Conservation (phyloP, 768 basidiomycete genomes). For the Xerocomus brunneocitrinus region DNA sequence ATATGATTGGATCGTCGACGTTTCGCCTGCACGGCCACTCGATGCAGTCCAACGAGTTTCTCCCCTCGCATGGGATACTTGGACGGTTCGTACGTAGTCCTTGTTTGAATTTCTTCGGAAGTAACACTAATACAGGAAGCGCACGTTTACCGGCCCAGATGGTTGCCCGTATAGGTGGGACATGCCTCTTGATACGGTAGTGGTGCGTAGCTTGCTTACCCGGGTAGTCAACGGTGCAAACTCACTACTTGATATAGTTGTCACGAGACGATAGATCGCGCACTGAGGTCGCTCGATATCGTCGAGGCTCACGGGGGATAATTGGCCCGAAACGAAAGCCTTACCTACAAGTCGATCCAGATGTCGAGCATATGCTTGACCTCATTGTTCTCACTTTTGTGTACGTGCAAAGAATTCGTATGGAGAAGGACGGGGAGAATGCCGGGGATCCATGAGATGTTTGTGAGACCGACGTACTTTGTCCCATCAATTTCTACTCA, state of each 20-base stretch:
- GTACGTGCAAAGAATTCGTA: slow-evolving; percentile 30
- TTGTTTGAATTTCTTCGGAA: background rate
- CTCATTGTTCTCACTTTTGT: slow-evolving; percentile 28
- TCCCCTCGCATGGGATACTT: slow-evolving; percentile 19
- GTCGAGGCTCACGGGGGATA: slow-evolving; percentile 17
- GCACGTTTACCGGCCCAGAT: slow-evolving; percentile 32
- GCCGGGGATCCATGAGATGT: background rate
- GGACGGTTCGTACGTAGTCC: slow-evolving; percentile 17
- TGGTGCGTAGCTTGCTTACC: slow-evolving; percentile 11
- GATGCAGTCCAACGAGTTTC: slow-evolving; percentile 23
- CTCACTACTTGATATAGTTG: slow-evolving; percentile 6
- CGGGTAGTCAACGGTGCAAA: background rate
- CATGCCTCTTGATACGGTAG: slow-evolving; percentile 10
- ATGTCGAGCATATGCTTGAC: slow-evolving; percentile 24
- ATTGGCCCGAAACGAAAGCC: slow-evolving; percentile 16
- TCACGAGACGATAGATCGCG: slow-evolving; percentile 15
- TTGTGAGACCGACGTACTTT: slow-evolving; percentile 1
- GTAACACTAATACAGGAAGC: slow-evolving; percentile 12
- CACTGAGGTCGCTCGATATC: slow-evolving; percentile 19
- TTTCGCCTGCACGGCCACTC: slow-evolving; percentile 28
- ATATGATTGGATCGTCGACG: slow-evolving; percentile 24
- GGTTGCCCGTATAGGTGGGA: slow-evolving; percentile 34
- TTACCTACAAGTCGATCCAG: slow-evolving; percentile 17
- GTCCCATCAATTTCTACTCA: background rate
- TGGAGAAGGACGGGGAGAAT: slow-evolving; percentile 18